Base-by-base conservation (phyloP, 495 filamentous ascomycete species). In the Penicillium robsamsonii region DNA sequence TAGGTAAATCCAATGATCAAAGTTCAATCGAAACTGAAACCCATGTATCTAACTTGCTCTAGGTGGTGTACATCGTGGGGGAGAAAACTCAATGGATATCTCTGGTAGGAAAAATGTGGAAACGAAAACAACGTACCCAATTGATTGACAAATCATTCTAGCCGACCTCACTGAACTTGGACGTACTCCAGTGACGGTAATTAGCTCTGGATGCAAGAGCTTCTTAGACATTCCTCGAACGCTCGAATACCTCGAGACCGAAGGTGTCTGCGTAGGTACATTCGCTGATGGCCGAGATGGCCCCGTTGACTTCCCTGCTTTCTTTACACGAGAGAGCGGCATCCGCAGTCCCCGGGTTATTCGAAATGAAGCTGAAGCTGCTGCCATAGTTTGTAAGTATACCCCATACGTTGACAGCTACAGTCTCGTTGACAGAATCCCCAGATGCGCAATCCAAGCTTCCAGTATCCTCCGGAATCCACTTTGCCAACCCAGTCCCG, bases 81-180 rank as follows among this genome's bases (percentile, higher is more conserved):
- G 82, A 15, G 87, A 96, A 69, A 80, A 78, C 52, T 89, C 87
- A 0, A 87, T 96, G 84, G 94, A 98, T 67, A 85, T 97, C 47
- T 96, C 92, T 56, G 75, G 76, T 76, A 68, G 15, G 65, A 37
- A 22, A 33, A 25, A 2, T 24, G 5, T 10, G 27, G 11, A 15
- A 46, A 20, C 12, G 30, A 42, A 22, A 2, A 2, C 20, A 24
- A 10, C 37, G 20, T 10, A 1, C 24, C 29, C 22, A 8, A 31
- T 18, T 12, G 17, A 25, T 22, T 51, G 12, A 50, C 47, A 42
- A 18, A 55, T 51, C 29, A 41, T 29, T 12, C 11, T 46, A 75
- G 94, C 94, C 29, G 94, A 98, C 72, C 78, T 98, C 51, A 96
- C 90, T 4, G 94, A 98, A 74, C 82, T 98, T 30, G 91, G 93